Evolutionary conservation across 139 green algal species (phyloP).

Genomic region (Chlorella vulgaris): DNA sequence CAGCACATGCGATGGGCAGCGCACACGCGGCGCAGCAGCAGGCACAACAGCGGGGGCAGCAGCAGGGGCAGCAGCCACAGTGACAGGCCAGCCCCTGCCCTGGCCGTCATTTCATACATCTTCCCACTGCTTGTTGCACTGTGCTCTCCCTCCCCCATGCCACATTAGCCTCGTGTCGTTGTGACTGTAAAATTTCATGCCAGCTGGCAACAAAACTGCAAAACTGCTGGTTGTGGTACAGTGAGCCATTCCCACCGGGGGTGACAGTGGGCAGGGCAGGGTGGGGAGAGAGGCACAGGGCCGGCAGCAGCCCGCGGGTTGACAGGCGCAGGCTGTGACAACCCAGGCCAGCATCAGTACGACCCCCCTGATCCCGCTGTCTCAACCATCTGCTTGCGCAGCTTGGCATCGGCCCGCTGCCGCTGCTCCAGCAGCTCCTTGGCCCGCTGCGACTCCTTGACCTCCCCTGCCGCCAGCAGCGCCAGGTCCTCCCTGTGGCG

Average conservation of each 20-base stretch:
- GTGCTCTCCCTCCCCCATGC: too few species aligned
- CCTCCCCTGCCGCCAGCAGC: slow-evolving; percentile 45
- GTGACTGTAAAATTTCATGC: too few species aligned
- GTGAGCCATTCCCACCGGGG: background rate
- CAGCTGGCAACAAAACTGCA: background rate
- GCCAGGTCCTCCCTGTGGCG: slow-evolving; percentile 66
- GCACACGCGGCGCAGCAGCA: slow-evolving; percentile 1
- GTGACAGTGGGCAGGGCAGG: background rate
- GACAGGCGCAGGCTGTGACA: too few species aligned
- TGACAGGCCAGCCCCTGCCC: background rate
- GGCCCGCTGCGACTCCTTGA: slow-evolving; percentile 34
- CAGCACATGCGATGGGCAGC: background rate
- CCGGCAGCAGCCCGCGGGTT: too few species aligned
- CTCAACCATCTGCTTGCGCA: slow-evolving; percentile 41
- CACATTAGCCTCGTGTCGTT: too few species aligned
- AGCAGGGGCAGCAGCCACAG: background rate
- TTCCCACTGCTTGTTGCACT: background rate
- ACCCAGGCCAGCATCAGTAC: too few species aligned
- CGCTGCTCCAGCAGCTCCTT: slow-evolving; percentile 62
- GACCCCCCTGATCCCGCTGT: background rate
- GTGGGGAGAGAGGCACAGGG: too few species aligned
- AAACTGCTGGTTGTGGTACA: background rate
- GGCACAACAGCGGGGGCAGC: background rate
- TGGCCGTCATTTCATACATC: background rate
- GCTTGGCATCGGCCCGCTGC: slow-evolving; percentile 62